phyloP scores from a whole-genome alignment of 139 green algal species.

The Deuterostichococcus epilithicus region DNA sequence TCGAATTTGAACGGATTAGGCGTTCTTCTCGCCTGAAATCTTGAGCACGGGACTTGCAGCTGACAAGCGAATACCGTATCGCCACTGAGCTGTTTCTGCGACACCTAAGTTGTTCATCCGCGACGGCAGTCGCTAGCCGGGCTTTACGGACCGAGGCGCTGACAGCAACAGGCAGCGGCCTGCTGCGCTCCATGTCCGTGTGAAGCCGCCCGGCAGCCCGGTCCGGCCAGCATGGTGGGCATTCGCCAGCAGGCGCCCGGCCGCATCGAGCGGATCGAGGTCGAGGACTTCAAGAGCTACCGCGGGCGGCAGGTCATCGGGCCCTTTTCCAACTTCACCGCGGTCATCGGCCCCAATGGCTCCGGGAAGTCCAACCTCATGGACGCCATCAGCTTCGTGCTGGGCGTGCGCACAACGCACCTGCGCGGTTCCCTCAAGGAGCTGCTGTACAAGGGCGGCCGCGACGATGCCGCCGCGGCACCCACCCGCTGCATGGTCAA shows the following conservation, averaged over 20 bases:
- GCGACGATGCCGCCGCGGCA: background rate
- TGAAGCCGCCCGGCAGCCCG: background rate
- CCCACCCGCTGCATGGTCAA: background rate
- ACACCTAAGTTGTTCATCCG: background rate
- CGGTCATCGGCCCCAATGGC: conserved; percentile 92
- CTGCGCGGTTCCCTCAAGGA: conserved; percentile 82
- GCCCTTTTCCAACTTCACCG: conserved; percentile 91
- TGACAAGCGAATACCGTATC: too few species aligned
- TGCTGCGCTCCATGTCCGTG: background rate
- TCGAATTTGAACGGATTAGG: too few species aligned
- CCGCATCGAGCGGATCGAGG: conserved; percentile 46
- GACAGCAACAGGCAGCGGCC: background rate
- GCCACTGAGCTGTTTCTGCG: background rate
- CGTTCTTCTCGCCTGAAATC: too few species aligned
- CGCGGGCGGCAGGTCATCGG: conserved; percentile 80
- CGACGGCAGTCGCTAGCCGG: background rate
- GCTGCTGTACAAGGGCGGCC: conserved; percentile 72
- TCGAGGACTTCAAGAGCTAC: conserved; percentile 97
- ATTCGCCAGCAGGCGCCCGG: conserved; percentile 1
- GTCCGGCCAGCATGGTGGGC: background rate
- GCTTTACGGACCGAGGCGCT: background rate
- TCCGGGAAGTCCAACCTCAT: conserved; percentile 97
- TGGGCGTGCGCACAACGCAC: conserved; percentile 80
- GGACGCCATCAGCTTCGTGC: conserved; percentile 98
- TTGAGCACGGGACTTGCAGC: too few species aligned